Evolutionary conservation across 2,329 filamentous ascomycete species (phyloP).

Genomic region (Sclerotiophoma versabilis): DNA sequence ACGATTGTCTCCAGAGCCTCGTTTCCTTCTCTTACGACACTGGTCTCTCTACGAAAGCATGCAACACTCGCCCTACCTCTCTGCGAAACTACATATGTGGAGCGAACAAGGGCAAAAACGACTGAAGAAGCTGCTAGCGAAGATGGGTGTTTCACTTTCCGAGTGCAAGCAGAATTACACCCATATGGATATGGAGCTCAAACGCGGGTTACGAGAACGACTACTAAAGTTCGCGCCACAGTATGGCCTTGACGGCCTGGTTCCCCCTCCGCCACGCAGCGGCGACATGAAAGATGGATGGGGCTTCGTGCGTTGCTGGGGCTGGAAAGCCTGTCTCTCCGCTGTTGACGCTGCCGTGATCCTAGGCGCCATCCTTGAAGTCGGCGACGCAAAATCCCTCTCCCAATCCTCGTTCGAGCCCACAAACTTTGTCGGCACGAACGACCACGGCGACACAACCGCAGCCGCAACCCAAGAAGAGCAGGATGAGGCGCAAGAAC

Average conservation of each 20-base stretch:
- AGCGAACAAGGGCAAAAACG: slow-evolving; percentile 87
- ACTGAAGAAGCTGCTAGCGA: slow-evolving; percentile 91
- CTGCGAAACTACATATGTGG: slow-evolving; percentile 92
- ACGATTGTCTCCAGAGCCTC: slow-evolving; percentile 88
- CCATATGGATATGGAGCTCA: slow-evolving; percentile 98
- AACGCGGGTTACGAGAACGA: slow-evolving; percentile 82
- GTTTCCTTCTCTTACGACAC: slow-evolving; percentile 89
- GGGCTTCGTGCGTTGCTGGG: slow-evolving; percentile 98
- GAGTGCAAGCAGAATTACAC: slow-evolving; percentile 96
- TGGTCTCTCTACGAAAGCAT: slow-evolving; percentile 99
- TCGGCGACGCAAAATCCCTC: slow-evolving; percentile 68
- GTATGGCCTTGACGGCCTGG: slow-evolving; percentile 92
- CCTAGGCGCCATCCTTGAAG: slow-evolving; percentile 89
- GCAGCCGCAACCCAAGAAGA: slow-evolving; percentile 26
- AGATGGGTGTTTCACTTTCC: slow-evolving; percentile 94
- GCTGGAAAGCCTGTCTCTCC: slow-evolving; percentile 92
- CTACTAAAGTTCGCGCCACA: slow-evolving; percentile 89
- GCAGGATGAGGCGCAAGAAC: slow-evolving; percentile 51
- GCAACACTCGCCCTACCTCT: slow-evolving; percentile 95
- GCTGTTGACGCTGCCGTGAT: slow-evolving; percentile 95
- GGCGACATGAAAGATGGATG: slow-evolving; percentile 85
- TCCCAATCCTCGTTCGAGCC: slow-evolving; percentile 41
- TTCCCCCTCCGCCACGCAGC: slow-evolving; percentile 71
- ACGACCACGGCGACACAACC: slow-evolving; percentile 37
- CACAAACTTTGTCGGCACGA: slow-evolving; percentile 38